Evolutionary conservation across 768 basidiomycete species (phyloP).

Genomic region (Russula dissimulans): DNA sequence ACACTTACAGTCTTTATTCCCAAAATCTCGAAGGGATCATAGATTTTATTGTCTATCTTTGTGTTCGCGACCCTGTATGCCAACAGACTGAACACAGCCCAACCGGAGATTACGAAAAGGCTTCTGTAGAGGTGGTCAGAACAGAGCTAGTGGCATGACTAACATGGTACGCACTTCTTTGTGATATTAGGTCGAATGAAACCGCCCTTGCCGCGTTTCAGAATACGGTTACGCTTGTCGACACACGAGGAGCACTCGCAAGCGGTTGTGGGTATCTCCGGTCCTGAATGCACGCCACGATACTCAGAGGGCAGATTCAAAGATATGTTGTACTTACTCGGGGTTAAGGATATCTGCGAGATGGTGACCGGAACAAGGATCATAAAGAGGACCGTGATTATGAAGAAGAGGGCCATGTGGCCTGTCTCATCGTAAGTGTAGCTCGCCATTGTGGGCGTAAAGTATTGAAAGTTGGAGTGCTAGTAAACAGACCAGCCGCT

Average conservation of each 20-base stretch:
- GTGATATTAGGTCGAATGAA: slow-evolving; percentile 1
- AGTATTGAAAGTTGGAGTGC: too few species aligned
- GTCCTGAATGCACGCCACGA: background rate
- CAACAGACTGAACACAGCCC: slow-evolving; percentile 61
- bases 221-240: slow-evolving; percentile 29
- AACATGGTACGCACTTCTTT: slow-evolving; percentile 10
- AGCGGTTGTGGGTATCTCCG: slow-evolving; percentile 6
- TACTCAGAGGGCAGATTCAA: background rate
- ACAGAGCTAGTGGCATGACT: background rate
- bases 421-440: slow-evolving; percentile 84
- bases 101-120: slow-evolving; percentile 56
- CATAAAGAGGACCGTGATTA: slow-evolving; percentile 82
- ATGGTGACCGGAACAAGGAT: slow-evolving; percentile 73
- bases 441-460: slow-evolving; percentile 45
- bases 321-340: background rate
- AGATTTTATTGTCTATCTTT: slow-evolving; percentile 58
- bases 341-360: slow-evolving; percentile 12
- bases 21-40: slow-evolving; percentile 92
- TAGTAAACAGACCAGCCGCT: too few species aligned
- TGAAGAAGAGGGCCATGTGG: slow-evolving; percentile 83
- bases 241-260: slow-evolving; percentile 18
- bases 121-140: slow-evolving; percentile 33
- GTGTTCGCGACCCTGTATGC: slow-evolving; percentile 54
- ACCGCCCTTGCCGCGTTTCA: slow-evolving; percentile 19
- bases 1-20: slow-evolving; percentile 60